Conservation (phyloP, 306 rosid species). For the Cicer cuneatum region DNA sequence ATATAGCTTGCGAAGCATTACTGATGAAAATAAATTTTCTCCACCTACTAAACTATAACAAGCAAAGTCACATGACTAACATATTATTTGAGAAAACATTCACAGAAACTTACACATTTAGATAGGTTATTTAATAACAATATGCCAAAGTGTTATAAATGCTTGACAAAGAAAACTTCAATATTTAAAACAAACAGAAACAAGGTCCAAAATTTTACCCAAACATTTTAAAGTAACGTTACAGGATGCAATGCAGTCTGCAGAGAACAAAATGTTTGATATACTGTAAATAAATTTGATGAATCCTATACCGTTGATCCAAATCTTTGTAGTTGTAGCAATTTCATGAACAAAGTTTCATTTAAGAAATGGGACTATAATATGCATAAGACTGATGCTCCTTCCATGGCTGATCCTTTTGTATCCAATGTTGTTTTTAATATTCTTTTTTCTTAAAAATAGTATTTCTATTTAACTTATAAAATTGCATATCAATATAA, state of each 20-base stretch:
- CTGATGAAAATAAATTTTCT: slow-evolving; percentile 68
- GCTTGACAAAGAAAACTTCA: slow-evolving; percentile 38
- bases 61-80: slow-evolving; percentile 70
- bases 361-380: neutral
- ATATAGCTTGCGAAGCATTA: slow-evolving; percentile 60
- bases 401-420: slow-evolving; percentile 19
- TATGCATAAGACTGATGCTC: slow-evolving; percentile 7
- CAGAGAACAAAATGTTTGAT: slow-evolving; percentile 24
- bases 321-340: slow-evolving; percentile 4
- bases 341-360: slow-evolving; percentile 10
- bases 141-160: slow-evolving; percentile 27
- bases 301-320: neutral
- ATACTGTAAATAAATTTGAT: neutral
- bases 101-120: slow-evolving; percentile 9
- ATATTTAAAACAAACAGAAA: neutral
- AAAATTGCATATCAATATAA: slow-evolving; percentile 1
- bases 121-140: slow-evolving; percentile 14
- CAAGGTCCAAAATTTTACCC: neutral
- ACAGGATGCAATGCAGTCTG: neutral
- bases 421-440: neutral
- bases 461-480: neutral
- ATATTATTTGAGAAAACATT: slow-evolving; percentile 42
- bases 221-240: slow-evolving; percentile 15
- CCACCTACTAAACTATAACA: slow-evolving; percentile 73
- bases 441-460: neutral